These are phyloP conservation scores for Irpex rosettiformis DNA, from an alignment of 1,284 basidiomycete species.

Conservation along the genomic window DNA sequence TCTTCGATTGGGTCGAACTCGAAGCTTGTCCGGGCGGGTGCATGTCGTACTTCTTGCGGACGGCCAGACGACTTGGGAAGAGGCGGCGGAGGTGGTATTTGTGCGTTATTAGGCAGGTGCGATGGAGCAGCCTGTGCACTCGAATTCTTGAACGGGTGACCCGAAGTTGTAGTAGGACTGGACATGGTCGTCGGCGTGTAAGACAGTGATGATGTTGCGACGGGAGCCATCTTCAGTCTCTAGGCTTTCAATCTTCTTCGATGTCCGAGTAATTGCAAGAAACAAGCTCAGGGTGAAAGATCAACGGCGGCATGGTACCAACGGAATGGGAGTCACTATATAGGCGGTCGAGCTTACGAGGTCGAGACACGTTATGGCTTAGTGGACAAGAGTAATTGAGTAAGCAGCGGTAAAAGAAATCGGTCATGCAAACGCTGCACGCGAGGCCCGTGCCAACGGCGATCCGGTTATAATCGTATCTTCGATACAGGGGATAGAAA, in stretches of 20 bases:
- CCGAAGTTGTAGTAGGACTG: not conserved
- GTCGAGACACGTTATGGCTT: not conserved
- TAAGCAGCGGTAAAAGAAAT: not conserved
- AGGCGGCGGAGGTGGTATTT: constrained; percentile 16
- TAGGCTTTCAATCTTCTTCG: not conserved
- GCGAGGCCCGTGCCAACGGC: not conserved
- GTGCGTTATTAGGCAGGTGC: constrained; percentile 4
- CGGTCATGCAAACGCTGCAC: not conserved
- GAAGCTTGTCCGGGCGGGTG: constrained; percentile 26
- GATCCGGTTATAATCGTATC: not conserved
- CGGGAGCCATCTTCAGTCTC: constrained; percentile 14
- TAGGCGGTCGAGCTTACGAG: not conserved
- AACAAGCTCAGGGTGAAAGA: not conserved
- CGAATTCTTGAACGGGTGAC: constrained; percentile 12
- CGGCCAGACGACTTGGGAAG: constrained; percentile 20
- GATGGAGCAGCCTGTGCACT: constrained; percentile 10
- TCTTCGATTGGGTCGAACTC: constrained; percentile 74
- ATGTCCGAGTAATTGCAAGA: not conserved
- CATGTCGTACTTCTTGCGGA: constrained; percentile 24
- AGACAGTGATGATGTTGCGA: constrained; percentile 11
- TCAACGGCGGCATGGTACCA: not conserved
- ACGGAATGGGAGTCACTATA: not conserved
- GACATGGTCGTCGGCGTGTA: constrained; percentile 7
- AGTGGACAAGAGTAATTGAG: not conserved
- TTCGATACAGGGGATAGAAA: not conserved